Base-by-base conservation (phyloP, 1,284 basidiomycete species). In the Erythrobasidium hasegawianum region DNA sequence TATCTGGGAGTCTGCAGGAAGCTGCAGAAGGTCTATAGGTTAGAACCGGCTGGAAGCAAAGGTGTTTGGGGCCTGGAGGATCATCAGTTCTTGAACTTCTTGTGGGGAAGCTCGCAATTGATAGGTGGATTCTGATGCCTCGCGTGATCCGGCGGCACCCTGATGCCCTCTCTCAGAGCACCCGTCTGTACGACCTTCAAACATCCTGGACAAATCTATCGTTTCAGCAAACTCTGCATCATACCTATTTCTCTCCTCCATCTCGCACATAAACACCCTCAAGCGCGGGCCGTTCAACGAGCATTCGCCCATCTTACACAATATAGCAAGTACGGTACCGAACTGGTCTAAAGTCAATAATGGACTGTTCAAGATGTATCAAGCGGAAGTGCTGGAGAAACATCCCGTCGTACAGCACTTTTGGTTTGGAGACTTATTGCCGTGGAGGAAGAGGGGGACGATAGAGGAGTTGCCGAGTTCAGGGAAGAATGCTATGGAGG, bases 21-120 rank as follows among this genome's bases (percentile, higher is more conserved):
- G 57, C 81, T 97, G 33, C 96, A 98, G 75, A 88, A 91, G 72
- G 84, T 85, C 24, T 99, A 97, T 76, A 85, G 83, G 52, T 84
- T 98, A 7, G 95, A 98, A 78, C 95, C 96, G 2, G 95, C 95
- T 0, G 95, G 95, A 1, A 93, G 89, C 70, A 96, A 98, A 75
- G 95, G 95, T 8, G 95, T 97, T 0, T 99, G 95, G 95, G 95
- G 95, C 0, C 80, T 99, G 39, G 93, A 99, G 76, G 96, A 99
- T 76, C 96, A 88, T 69, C 85, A 84, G 59, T 96, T 73, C 43
- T 40, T 75, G 14, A 65, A 62, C 18, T 97, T 97, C 76, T 83
- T 96, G 9, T 89, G 96, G 75, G 95, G 95, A 3, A 90, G 92
- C 68, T 90, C 86, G 1, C 91, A 97, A 78, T 81, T 97, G 7